Evolutionary conservation across 2,329 filamentous ascomycete species (phyloP).

Genomic region (Decorospora gaudefroyi): DNA sequence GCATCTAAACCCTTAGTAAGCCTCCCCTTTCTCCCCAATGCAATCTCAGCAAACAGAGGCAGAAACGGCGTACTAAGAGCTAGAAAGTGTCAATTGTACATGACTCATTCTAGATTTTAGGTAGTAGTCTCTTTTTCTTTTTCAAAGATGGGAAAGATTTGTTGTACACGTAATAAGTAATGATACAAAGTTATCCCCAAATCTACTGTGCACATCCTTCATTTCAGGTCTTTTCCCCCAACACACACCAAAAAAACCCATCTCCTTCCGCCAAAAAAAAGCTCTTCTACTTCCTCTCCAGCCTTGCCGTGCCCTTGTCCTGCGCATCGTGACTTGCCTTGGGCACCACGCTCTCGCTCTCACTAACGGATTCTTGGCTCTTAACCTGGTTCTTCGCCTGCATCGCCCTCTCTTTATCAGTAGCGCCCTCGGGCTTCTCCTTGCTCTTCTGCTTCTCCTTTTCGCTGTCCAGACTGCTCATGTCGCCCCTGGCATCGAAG

Average conservation of each 20-base stretch:
- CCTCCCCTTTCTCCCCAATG: too few species aligned
- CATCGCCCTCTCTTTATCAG: conserved; percentile 3
- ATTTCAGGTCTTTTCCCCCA: too few species aligned
- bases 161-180: conserved; percentile 10
- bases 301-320: conserved; percentile 4
- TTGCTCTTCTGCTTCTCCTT: conserved; percentile 15
- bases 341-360: conserved; percentile 54
- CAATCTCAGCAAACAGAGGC: too few species aligned
- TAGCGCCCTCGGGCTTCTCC: conserved; percentile 6
- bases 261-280: background rate
- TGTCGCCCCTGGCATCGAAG: conserved; percentile 10
- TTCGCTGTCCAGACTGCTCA: conserved; percentile 13
- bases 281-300: conserved; percentile 3
- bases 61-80: too few species aligned
- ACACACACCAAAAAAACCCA: too few species aligned
- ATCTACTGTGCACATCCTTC: too few species aligned
- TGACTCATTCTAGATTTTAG: too few species aligned
- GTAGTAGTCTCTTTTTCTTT: background rate
- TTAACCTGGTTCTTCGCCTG: conserved; percentile 3
- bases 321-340: conserved; percentile 57
- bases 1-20: too few species aligned
- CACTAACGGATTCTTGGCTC: conserved; percentile 32
- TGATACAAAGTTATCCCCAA: conserved; percentile 14
- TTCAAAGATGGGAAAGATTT: too few species aligned
- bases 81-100: too few species aligned